Base-by-base conservation (phyloP, 2,329 filamentous ascomycete genomes). In the Aspergillus chevalieri region DNA sequence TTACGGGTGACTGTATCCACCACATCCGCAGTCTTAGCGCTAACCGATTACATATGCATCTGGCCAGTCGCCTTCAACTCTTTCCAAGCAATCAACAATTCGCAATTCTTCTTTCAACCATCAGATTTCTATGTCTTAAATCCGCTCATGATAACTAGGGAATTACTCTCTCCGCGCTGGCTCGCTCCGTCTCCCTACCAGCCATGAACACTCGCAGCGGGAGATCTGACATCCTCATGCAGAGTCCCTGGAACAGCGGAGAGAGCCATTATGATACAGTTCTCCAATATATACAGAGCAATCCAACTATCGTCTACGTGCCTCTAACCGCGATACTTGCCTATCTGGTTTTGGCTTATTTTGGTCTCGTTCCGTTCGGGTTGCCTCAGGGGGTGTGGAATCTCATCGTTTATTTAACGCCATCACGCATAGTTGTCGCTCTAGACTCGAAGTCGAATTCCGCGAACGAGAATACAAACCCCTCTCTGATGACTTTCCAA, bases 361-460 rank as follows among this genome's bases (percentile, higher is more conserved):
- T 69, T 21, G 57, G 63, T 19, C 52, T 62, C 21, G 46, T 64
- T 12, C 63, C 64, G 5, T 54, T 62, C 26, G 61, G 62, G 7
- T 46, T 70, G 44, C 58, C 63, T 36, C 64, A 53, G n/a, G 43
- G 61, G 24, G 36, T 65, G 45, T 74, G 73, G 69, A 65, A 69
- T 56, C 50, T 66, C 7, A 30, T 70, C 19, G 63, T 74, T 48
- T 70, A 68, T 48, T 30, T 70, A 15, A 67, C 64, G 3, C 73
- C 73, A 7, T 67, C 68, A 10, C 63, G 62, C 46, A 58, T 74
- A 45, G 60, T 75, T 47, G 62, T 67, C 52, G 66, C 69, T 42
- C 65, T 82, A 72, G 76, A 75, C 79, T 53, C 75, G 73, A 62
- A 76, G 72, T 53, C 74, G 71, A 22, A 41, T 12, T 51, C 68